Evolutionary conservation across 2,329 filamentous ascomycete species (phyloP).

Genomic region (Hymenoscyphus infarciens): DNA sequence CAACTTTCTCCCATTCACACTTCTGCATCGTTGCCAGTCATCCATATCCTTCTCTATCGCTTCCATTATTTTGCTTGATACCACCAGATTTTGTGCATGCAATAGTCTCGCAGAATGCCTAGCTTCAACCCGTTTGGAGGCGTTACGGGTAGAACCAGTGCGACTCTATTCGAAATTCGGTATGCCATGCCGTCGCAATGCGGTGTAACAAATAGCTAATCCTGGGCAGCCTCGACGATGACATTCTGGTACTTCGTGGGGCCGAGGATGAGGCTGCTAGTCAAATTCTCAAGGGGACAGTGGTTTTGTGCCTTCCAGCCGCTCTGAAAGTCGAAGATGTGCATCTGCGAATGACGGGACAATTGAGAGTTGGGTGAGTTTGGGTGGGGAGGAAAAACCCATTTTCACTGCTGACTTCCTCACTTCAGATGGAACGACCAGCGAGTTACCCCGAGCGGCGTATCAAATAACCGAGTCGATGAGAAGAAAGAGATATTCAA

Average conservation of each 20-base stretch:
- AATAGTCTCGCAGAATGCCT: constrained; percentile 30
- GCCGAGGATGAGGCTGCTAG: constrained; percentile 71
- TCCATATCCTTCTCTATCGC: background rate
- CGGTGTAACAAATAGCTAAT: constrained; percentile 15
- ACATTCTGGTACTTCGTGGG: constrained; percentile 76
- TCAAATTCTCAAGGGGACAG: constrained; percentile 67
- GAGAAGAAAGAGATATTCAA: constrained; percentile 58
- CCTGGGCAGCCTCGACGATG: constrained; percentile 63
- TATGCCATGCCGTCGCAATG: constrained; percentile 19
- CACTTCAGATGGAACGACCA: constrained; percentile 48
- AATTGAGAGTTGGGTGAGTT: constrained; percentile 64
- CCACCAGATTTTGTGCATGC: constrained; percentile 1
- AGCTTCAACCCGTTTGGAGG: constrained; percentile 35
- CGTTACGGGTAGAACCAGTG: constrained; percentile 34
- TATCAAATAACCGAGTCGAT: constrained; percentile 57
- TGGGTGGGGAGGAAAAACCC: background rate
- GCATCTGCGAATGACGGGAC: constrained; percentile 67
- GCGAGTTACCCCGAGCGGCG: constrained; percentile 52
- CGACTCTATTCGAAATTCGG: constrained; percentile 39
- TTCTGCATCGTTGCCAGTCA: background rate
- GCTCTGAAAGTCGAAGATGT: constrained; percentile 70
- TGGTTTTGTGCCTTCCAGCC: constrained; percentile 70
- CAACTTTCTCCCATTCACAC: constrained; percentile 5
- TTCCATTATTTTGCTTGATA: background rate
- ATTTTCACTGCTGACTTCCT: constrained; percentile 12